These are phyloP conservation scores for Stagonosporopsis rhizophila DNA, from an alignment of 2,329 filamentous ascomycete species.

Conservation along the genomic window DNA sequence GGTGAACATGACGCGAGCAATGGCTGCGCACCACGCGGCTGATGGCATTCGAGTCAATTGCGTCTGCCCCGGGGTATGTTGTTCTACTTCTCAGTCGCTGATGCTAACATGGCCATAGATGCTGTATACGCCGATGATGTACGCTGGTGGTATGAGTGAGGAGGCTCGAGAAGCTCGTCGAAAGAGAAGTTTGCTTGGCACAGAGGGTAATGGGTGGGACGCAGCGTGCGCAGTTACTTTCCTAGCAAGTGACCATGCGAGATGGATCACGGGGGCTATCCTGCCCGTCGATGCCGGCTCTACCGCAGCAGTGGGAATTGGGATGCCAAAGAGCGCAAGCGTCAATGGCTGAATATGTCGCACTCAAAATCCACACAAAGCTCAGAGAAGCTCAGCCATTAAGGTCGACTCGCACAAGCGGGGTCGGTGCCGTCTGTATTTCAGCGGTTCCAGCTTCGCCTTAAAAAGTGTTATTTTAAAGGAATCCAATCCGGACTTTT, in stretches of 20 bases:
- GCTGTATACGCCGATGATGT: constrained; percentile 66
- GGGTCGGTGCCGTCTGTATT: too few relatives aligned
- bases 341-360: constrained; percentile 30
- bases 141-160: constrained; percentile 58
- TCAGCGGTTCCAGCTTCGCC: too few relatives aligned
- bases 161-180: constrained; percentile 58
- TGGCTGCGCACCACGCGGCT: constrained; percentile 62
- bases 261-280: constrained; percentile 57
- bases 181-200: constrained; percentile 59
- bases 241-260: constrained; percentile 59
- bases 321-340: constrained; percentile 27
- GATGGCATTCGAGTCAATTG: constrained; percentile 63
- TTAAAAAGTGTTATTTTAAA: too few relatives aligned
- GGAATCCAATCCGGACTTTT: background rate
- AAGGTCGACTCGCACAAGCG: too few relatives aligned
- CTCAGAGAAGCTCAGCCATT: too few relatives aligned
- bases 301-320: constrained; percentile 39
- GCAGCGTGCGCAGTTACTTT: constrained; percentile 60
- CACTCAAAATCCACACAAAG: background rate
- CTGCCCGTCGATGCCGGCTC: constrained; percentile 42
- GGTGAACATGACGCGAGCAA: constrained; percentile 64
- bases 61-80: constrained; percentile 58
- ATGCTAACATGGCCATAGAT: constrained; percentile 36
- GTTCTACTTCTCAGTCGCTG: background rate
- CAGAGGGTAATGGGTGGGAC: constrained; percentile 64